These are phyloP conservation scores for Clavariopsis aquatica DNA, from an alignment of 495 filamentous ascomycete species.

Conservation along the genomic window DNA sequence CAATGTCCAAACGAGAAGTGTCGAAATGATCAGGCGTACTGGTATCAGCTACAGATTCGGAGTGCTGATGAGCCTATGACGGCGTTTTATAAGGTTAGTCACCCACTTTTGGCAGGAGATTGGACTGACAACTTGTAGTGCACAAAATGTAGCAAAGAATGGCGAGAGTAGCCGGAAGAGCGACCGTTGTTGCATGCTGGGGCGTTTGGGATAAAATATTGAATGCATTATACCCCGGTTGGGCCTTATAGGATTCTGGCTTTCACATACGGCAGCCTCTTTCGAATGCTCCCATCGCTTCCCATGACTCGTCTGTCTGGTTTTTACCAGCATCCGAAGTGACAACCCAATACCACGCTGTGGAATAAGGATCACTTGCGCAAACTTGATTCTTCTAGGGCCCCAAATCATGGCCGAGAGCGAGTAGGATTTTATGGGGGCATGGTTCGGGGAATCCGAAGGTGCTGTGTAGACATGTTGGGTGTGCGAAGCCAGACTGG, in stretches of 20 bases:
- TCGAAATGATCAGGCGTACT: conserved; percentile 77
- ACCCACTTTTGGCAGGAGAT: not conserved
- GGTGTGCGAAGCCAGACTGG: too few relatives aligned
- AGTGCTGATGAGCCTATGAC: conserved; percentile 99
- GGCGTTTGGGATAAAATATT: not conserved
- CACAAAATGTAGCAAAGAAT: conserved; percentile 28
- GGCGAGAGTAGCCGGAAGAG: conserved; percentile 22
- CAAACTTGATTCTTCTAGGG: too few relatives aligned
- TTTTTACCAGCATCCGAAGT: too few relatives aligned
- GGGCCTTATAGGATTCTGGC: not conserved
- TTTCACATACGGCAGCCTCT: too few relatives aligned
- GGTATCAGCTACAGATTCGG: conserved; percentile 95
- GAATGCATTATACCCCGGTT: conserved; percentile 10
- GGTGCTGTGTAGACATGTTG: too few relatives aligned
- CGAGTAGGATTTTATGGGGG: too few relatives aligned
- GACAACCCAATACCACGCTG: too few relatives aligned
- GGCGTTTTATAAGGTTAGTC: conserved; percentile 73
- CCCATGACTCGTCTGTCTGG: too few relatives aligned
- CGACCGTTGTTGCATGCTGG: not conserved
- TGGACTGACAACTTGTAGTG: conserved; percentile 11
- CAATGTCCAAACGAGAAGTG: conserved; percentile 79
- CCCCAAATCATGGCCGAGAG: too few relatives aligned
- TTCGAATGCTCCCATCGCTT: too few relatives aligned
- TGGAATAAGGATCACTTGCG: too few relatives aligned
- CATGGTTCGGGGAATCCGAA: too few relatives aligned